Percentiles rank a stretch among this genome's conserved stretches.
Conservation (phyloP, 1,139 yeast species). For the Pichia inconspicua region DNA sequence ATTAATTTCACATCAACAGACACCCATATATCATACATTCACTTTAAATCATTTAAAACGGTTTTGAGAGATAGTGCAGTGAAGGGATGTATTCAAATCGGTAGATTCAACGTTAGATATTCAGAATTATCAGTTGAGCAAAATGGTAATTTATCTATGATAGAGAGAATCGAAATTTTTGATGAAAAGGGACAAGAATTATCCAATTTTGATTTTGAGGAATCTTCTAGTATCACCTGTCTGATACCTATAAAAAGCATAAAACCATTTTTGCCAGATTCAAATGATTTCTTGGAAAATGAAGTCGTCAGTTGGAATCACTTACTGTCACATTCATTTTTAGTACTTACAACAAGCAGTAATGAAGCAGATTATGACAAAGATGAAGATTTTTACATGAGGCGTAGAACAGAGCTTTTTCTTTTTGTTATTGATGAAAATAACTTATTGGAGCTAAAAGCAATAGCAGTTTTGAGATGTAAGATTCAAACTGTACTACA, state of each 20-base stretch:
- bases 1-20: conserved; percentile 3
- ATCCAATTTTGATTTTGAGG: conserved; percentile 9
- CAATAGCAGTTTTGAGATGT: conserved; percentile 2
- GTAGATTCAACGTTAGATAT: background rate
- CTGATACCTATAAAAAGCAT: background rate
- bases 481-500: conserved; percentile 1
- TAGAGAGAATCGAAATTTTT: conserved; percentile 2
- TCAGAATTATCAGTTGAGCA: background rate
- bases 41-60: background rate
- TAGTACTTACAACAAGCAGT: conserved; percentile 3
- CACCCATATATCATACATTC: background rate
- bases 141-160: background rate
- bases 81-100: background rate
- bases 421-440: conserved; percentile 4
- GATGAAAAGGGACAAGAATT: background rate
- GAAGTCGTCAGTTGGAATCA: background rate
- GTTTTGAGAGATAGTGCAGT: background rate
- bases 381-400: conserved; percentile 4
- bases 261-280: background rate
- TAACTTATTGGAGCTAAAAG: conserved; percentile 1
- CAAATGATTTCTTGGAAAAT: conserved; percentile 1
- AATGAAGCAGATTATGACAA: conserved; percentile 3
- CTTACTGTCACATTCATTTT: conserved; percentile 1
- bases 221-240: background rate
- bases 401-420: conserved; percentile 5